These are phyloP conservation scores for Ceratocystis colombiana DNA, from an alignment of 2,329 filamentous ascomycete species.

Conservation along the genomic window DNA sequence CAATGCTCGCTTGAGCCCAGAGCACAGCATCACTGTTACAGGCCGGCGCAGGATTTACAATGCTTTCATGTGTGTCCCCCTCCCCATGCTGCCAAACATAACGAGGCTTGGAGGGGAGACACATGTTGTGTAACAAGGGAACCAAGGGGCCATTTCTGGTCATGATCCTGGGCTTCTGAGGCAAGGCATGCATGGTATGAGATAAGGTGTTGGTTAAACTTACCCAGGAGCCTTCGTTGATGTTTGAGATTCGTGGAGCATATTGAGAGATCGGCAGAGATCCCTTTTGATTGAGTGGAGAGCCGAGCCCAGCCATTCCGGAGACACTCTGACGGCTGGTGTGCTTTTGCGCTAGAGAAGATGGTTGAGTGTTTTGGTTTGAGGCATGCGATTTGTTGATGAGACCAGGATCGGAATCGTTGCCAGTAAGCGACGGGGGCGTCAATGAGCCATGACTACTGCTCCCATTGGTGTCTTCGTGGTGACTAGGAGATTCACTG, in stretches of 20 bases:
- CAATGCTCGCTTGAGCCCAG: background rate
- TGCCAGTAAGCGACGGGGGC: constrained; percentile 56
- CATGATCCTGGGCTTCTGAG: background rate
- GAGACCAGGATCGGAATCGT: constrained; percentile 55
- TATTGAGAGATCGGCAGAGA: constrained; percentile 62
- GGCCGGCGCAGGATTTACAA: background rate
- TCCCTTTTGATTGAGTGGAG: constrained; percentile 44
- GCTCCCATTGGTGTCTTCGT: constrained; percentile 52
- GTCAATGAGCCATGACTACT: constrained; percentile 51
- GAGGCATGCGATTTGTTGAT: constrained; percentile 14
- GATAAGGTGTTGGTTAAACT: constrained; percentile 31
- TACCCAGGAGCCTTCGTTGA: constrained; percentile 79
- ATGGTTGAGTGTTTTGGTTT: constrained; percentile 3
- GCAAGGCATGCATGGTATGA: constrained; percentile 16
- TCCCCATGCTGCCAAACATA: constrained; percentile 2
- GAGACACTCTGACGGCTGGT: constrained; percentile 48
- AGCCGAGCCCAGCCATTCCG: constrained; percentile 51
- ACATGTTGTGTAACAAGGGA: constrained; percentile 24
- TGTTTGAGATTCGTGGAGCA: constrained; percentile 67
- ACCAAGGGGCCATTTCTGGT: background rate
- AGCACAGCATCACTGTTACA: constrained; percentile 7
- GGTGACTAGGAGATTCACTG: constrained; percentile 45
- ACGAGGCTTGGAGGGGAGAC: background rate
- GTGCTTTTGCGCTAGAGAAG: constrained; percentile 12
- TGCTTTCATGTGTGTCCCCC: background rate